A percentile compares a stretch with the other conserved stretches of the same genome.
phyloP scores from a whole-genome alignment of 2,329 filamentous ascomycete species.

The Mycosphaerella sp. region DNA sequence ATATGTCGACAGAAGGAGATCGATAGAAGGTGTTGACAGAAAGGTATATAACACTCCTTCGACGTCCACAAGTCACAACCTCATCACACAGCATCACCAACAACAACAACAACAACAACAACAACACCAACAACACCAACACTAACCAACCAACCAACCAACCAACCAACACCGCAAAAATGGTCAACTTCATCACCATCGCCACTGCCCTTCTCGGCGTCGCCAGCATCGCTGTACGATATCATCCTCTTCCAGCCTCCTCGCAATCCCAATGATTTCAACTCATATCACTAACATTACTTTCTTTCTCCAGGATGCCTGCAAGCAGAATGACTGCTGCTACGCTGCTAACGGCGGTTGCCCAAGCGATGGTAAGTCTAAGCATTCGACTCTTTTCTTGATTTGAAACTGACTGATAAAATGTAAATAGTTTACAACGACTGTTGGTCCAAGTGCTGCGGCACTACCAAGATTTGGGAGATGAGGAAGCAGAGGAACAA shows the following conservation, averaged over 20 bases:
- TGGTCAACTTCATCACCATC: neutral
- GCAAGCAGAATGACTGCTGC: neutral
- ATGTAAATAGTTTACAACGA: neutral
- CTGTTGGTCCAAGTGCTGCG: neutral
- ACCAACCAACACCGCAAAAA: neutral
- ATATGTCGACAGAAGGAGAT: too few relatives aligned
- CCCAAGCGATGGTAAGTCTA: neutral
- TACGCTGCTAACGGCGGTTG: neutral
- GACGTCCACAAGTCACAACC: too few relatives aligned
- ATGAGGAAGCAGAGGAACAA: neutral
- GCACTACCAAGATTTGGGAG: neutral
- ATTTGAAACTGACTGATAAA: too few relatives aligned
- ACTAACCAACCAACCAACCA: neutral
- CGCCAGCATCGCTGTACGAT: neutral
- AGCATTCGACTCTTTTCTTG: too few relatives aligned
- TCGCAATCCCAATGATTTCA: neutral
- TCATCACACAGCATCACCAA: neutral
- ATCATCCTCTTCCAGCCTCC: neutral
- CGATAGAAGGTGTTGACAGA: too few relatives aligned
- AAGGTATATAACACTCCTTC: too few relatives aligned
- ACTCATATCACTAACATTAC: neutral
- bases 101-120: too few relatives aligned
- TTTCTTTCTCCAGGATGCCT: neutral
- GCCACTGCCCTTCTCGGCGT: neutral
- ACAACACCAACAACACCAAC: neutral